Evolutionary conservation across 352 stramenopile genomes (phyloP), one percentile per base, ranked within the genome.

Genomic region (Saprolegnia parasitica): DNA sequence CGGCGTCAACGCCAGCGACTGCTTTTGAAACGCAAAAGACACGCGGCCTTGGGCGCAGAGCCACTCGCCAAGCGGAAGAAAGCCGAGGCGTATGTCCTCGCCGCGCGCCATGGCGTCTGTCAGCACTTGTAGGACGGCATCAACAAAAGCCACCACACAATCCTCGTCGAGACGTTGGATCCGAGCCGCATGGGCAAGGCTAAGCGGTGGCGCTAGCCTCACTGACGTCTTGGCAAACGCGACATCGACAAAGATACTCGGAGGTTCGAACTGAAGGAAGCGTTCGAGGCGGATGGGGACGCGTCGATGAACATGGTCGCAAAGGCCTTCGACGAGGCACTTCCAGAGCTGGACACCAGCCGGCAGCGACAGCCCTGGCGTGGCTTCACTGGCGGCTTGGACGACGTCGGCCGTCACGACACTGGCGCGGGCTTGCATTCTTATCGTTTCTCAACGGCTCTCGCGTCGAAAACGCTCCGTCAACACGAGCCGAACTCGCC

Each of bases 51-150:
- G 65, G 20, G 71, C 46, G 64, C 76, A 84, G 50, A 72, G 35
- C 81, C 81, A 90, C 49, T 90, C 80, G n/a, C 81, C 81, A 8
- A 88, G 39, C 4, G 81, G 81, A 9, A 75, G 55, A 13, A 87
- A 70, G 5, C 73, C 75, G 21, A 90, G 60, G 1, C 74, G 72
- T 15, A 70, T 49, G 16, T 18, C 61, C 40, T 49, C 42, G 42
- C 42, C 42, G 42, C 42, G 42, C 13, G 11, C 42, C 42, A 49
- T n/a, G 42, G 42, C 42, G 8, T 49, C 42, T 2, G 42, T n/a
- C 3, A 49, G 13, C 42, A n/a, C 42, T 4, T 10, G 42, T n/a
- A 4, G 32, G 5, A 70, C 8, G 3, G 15, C 18, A 15, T n/a
- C 13, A 8, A 70, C 4, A 39, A 70, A 67, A 0, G 23, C 18